Base-by-base conservation (phyloP, 2,329 filamentous ascomycete genomes). In the Graphiopsis chlorocephala region DNA sequence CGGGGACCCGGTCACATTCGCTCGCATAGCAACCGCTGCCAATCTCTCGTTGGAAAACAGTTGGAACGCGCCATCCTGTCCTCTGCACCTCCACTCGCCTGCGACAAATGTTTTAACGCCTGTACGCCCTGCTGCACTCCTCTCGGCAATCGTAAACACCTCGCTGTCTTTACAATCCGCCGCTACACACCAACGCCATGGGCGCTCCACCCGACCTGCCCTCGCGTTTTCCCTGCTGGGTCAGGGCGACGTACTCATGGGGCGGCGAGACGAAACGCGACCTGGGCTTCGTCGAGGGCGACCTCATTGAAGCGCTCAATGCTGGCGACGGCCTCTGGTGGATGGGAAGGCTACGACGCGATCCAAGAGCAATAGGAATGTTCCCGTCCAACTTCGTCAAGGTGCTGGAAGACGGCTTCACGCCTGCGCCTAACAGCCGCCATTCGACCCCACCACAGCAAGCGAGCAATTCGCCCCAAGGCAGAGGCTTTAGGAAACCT, bases 361-460 rank as follows among this genome's bases (percentile, higher is more conserved):
- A 99, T 79, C 90, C 91, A 77, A 88, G 93, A 74, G 93, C 94
- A 73, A 89, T 97, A 72, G 95, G 95, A 62, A 83, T 95, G 23
- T 99, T 99, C 74, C 95, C 95, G 0, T 97, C 93, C 73, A 99
- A 99, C 80, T 99, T 99, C 75, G 95, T 99, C 75, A 87, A 96
- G 76, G 85, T 99, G 6, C 85, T 99, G 33, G 90, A 91, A 63
- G 88, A 95, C 66, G 86, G 88, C 76, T 98, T 96, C 76, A 88
- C 91, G 64, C 95, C 95, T 17, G 77, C 81, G 66, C 81, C 67
- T 80, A 85, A 70, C 78, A 92, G 78, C 80, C 87, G 68, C 80
- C 88, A 81, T 65, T 84, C 81, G 70, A 81, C 77, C 64, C 81
- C 78, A 45, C 77, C 80, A 63, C 78, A 64, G 80, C 60, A 62